Evolutionary conservation across 2,329 filamentous ascomycete genomes (phyloP).

Genomic region (Talaromyces sp.): DNA sequence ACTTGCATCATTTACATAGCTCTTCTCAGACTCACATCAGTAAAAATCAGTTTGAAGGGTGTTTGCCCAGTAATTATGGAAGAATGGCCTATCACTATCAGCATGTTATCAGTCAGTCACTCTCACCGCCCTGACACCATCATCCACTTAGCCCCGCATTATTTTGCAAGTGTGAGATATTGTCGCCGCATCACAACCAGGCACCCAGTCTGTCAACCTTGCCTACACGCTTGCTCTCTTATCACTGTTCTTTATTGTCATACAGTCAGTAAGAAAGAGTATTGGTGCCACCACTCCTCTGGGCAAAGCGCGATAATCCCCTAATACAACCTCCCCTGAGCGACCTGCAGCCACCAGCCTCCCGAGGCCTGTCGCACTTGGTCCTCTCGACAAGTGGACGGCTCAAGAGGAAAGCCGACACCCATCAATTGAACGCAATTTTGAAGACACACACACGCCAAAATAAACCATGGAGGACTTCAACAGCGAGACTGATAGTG

Average conservation of each 20-base stretch:
- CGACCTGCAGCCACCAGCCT: conserved; percentile 18
- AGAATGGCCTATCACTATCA: background rate
- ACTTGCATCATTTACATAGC: background rate
- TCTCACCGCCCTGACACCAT: background rate
- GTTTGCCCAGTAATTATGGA: background rate
- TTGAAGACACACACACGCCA: conserved; percentile 5
- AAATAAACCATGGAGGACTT: conserved; percentile 80
- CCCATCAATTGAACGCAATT: background rate
- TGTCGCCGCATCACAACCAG: background rate
- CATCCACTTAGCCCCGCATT: conserved; percentile 12
- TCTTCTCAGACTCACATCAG: too few species aligned
- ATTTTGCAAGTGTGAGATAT: conserved; percentile 1
- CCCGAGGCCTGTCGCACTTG: conserved; percentile 21
- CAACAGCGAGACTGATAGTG: conserved; percentile 95
- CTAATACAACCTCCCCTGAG: background rate
- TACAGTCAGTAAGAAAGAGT: background rate
- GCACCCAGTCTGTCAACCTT: background rate
- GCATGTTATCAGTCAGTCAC: background rate
- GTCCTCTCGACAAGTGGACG: conserved; percentile 22
- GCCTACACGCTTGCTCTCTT: background rate
- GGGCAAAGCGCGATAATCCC: background rate
- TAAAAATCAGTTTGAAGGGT: too few species aligned
- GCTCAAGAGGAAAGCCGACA: conserved; percentile 1
- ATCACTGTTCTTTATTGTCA: background rate
- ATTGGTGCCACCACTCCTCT: background rate